Base-by-base conservation (phyloP, 139 green algal species). In the Edaphochlamys debaryana region DNA sequence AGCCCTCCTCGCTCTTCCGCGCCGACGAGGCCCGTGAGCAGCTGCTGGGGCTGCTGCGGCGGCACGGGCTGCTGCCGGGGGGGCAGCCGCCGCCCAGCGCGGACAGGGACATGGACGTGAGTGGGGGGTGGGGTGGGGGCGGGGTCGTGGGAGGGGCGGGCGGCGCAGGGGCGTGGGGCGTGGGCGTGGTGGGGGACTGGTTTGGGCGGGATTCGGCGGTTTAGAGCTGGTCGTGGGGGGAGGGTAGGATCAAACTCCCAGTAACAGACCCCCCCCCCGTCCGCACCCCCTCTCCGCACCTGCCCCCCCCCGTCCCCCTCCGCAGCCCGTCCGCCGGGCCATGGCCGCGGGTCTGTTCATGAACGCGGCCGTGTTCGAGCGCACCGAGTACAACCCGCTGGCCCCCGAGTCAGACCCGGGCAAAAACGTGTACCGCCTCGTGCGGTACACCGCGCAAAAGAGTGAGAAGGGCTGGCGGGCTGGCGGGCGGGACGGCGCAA, bases 1-100 rank as follows among this genome's bases (percentile, higher is more conserved):
- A 92, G 81, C 93, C 96, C 62, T 87, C 92, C 58, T 87, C 86
- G 34, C 81, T 98, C 85, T 86, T 94, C 78, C 91, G 94, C 0
- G 95, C 92, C 11, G 89, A 85, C 19, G 93, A 96, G 81, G 94
- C 95, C 6, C 82, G 82, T 1, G 78, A 86, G 13, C 88, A 93
- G 77, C 84, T 94, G 66, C 66, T 78, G 29, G 60, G 67, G n/a
- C 50, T 79, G 22, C 85, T 96, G 52, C 67, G 87, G 34, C 89
- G 91, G 3, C 73, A 94, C 41, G 89, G 94, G 58, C 75, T 96
- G 41, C 74, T 68, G 30, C 67, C 81, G 40, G 27, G 63, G 8
- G 64, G 69, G 29, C 82, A 77, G 25, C 79, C 68, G 23, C 69
- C 69, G 32, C 79, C 76, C 52, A 92, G 87, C 37, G 89, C 84